Base-by-base conservation (phyloP, 2,329 filamentous ascomycete species). In the Epichloe amarillans region DNA sequence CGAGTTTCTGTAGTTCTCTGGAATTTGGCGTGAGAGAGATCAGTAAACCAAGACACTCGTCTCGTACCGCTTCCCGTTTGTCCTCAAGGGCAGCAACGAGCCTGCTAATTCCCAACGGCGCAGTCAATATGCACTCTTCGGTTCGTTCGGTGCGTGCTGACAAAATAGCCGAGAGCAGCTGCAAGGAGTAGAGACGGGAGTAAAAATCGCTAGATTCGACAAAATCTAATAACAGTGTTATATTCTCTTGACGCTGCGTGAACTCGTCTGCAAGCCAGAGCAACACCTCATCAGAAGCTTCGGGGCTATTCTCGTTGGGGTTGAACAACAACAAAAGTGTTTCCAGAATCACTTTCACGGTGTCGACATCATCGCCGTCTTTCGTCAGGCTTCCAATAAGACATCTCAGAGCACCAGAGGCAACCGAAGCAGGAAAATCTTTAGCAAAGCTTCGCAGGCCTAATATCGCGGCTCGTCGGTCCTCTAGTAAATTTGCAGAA, bases 231-330 rank as follows among this genome's bases (percentile, higher is more conserved):
- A 98, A 78, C 15, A 93, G 74, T 2, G 88, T 91, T 54, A 96
- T 91, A 66, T 98, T 97, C 69, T 97, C 91, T 79, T 96, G 90
- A 55, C 88, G 83, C 74, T 95, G 90, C 36, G 93, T 96, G 65
- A 98, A 98, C 67, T 97, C 91, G 69, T 98, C 93, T 50, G 93
- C 93, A 53, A 98, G 76, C 89, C 93, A 98, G 30, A 97, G 73
- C 17, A 86, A 86, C 60, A 98, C 94, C 68, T 98, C 93, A 57
- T 97, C 91, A 14, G 91, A 95, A 50, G 91, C 88, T 75, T 97
- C 91, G 35, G 88, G 79, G 74, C 88, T 94, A 63, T 74, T 72
- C 58, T 77, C 73, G 58, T 83, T 83, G 40, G 81, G 80, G 55
- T 69, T 82, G 66, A 97, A 97, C 40, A 98, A 82, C 83, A 94